These are phyloP conservation scores for Ustilago esculenta DNA, from an alignment of 1,284 basidiomycete species.

Conservation along the genomic window DNA sequence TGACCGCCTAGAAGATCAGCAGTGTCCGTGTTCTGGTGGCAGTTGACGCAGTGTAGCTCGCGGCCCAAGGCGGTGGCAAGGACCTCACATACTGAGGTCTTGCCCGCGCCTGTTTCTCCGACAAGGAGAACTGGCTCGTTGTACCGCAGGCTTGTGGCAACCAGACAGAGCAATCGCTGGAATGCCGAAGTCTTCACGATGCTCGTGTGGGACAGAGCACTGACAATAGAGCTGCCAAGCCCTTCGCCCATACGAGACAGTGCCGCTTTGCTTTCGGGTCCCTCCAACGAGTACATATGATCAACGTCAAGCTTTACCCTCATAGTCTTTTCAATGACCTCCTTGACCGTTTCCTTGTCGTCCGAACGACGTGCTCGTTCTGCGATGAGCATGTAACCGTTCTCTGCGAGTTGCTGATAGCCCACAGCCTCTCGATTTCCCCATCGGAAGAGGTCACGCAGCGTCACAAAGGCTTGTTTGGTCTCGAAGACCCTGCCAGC, in stretches of 20 bases:
- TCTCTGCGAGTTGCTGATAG: constrained; percentile 91
- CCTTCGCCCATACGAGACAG: constrained; percentile 46
- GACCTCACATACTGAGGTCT: constrained; percentile 95
- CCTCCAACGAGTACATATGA: constrained; percentile 71
- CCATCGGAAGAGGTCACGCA: constrained; percentile 98
- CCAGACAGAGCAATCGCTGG: constrained; percentile 86
- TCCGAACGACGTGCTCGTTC: constrained; percentile 86
- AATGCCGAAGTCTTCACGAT: constrained; percentile 93
- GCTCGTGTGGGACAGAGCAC: constrained; percentile 68
- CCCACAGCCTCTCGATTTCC: constrained; percentile 83
- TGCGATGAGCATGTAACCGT: constrained; percentile 97
- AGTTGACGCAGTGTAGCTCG: constrained; percentile 82
- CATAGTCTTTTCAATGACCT: constrained; percentile 90
- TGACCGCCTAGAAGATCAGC: constrained; percentile 95
- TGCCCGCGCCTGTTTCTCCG: constrained; percentile 96
- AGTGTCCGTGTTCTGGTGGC: constrained; percentile 99
- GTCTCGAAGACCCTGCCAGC: constrained; percentile 93
- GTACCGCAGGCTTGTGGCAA: constrained; percentile 83
- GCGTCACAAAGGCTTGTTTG: constrained; percentile 93
- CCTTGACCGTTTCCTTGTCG: constrained; percentile 88
- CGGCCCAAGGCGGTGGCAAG: constrained; percentile 78
- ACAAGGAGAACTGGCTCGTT: constrained; percentile 97
- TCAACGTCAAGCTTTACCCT: constrained; percentile 79
- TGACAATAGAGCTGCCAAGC: constrained; percentile 27
- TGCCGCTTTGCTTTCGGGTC: constrained; percentile 61